These are phyloP conservation scores for Gracilaria gracilis DNA, from an alignment of 23 red algal species.

Conservation along the genomic window DNA sequence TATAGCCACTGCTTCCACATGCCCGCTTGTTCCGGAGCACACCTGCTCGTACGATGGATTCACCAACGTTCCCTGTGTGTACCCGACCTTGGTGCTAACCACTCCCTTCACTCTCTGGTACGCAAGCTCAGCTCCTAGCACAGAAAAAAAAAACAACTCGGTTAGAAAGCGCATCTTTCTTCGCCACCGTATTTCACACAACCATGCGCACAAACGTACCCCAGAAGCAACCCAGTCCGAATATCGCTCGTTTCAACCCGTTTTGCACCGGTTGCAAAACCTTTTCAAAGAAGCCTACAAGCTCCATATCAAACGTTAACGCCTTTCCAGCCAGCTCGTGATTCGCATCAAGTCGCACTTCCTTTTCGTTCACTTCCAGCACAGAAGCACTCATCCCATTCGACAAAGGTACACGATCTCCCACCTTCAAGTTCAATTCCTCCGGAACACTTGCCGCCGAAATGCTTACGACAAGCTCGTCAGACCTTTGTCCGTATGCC, in stretches of 20 bases:
- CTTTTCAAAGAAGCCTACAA: slow-evolving; percentile 59
- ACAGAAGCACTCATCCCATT: slow-evolving; percentile 63
- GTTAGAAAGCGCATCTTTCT: neutral
- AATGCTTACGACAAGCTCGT: slow-evolving; percentile 61
- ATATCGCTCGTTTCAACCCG: slow-evolving; percentile 49
- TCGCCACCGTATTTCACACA: neutral
- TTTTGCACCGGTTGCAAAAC: slow-evolving; percentile 19
- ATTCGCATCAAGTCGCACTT: slow-evolving; percentile 72
- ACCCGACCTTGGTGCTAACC: slow-evolving; percentile 72
- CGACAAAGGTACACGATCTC: slow-evolving; percentile 52
- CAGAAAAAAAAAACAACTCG: neutral
- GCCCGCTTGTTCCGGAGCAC: slow-evolving; percentile 75
- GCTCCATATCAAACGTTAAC: slow-evolving; percentile 81
- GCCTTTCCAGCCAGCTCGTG: slow-evolving; percentile 78
- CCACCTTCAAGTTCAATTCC: slow-evolving; percentile 43
- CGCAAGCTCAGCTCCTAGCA: slow-evolving; percentile 54
- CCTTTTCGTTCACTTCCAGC: slow-evolving; percentile 34
- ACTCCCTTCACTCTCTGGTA: slow-evolving; percentile 70
- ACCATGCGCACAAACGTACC: slow-evolving; percentile 50
- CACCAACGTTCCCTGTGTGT: slow-evolving; percentile 65
- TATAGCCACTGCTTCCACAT: slow-evolving; percentile 72
- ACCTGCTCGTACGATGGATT: slow-evolving; percentile 73
- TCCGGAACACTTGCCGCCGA: slow-evolving; percentile 17
- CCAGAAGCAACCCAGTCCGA: slow-evolving; percentile 87
- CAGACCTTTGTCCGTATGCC: slow-evolving; percentile 65